Evolutionary conservation across 2,329 filamentous ascomycete genomes (phyloP), one percentile per base, ranked within the genome.

Genomic region (Mycogone perniciosa): DNA sequence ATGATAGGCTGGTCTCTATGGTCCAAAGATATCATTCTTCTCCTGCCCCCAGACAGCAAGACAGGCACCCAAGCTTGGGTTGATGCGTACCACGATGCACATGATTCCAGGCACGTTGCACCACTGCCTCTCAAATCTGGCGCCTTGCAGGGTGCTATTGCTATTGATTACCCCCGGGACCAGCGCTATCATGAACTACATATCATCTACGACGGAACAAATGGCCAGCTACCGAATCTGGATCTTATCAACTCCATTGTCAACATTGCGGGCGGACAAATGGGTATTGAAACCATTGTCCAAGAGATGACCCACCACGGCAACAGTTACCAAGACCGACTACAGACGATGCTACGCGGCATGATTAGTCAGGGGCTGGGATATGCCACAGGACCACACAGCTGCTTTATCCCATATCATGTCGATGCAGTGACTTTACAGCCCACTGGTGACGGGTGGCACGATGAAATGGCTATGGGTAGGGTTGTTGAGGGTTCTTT

Each of bases 1-100:
- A 10, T n/a, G 7, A 29, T 34, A 84, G 81, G 86, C 59, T 99
- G 93, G 93, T 96, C 90, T 48, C 77, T 99, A 30, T 99, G 93
- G 93, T 96, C 91, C 53, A 99, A 99, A 70, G 93, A 99, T 67
- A 96, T 99, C 59, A 92, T 99, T 52, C 83, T 99, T 59, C 71
- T 99, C 5, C 79, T 99, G 43, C 85, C 93, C 0, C 85, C 88
- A 0, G 93, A 99, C 69, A 95, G 89, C 67, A 86, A 85, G 53
- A 86, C 88, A 8, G 93, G 92, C 1, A 89, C 90, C 0, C 91
- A 97, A 66, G 93, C 93, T 27, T 99, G 93, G 93, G 89, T 96
- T 7, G 91, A 96, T 64, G 93, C 93, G 1, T 99, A 99, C 67
- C 93, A 99, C 68, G 89, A 96, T 66, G 85, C 88, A 20, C 90